Conservation (phyloP, 2,329 filamentous ascomycete species). For the Calcarisporium arbuscula region DNA sequence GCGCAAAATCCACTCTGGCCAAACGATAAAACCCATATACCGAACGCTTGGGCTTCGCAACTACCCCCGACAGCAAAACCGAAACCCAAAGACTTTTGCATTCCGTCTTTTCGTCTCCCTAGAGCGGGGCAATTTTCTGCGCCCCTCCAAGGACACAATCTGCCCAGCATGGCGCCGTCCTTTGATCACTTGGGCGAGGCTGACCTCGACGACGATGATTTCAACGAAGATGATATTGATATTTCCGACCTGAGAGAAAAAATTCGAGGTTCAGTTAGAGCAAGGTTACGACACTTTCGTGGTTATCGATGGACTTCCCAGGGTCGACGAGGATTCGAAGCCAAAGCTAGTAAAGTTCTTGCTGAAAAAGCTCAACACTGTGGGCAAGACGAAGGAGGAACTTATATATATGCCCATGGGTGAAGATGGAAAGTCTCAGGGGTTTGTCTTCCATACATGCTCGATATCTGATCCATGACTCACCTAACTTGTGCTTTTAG, state of each 20-base stretch:
- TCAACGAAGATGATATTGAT: slow-evolving; percentile 90
- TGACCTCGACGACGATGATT: slow-evolving; percentile 77
- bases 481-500: slow-evolving; percentile 36
- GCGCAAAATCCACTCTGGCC: no score
- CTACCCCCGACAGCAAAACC: background rate
- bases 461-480: slow-evolving; percentile 1
- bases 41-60: no score
- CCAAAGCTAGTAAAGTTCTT: slow-evolving; percentile 95
- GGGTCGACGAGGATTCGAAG: slow-evolving; percentile 84
- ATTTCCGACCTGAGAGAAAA: slow-evolving; percentile 89
- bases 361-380: slow-evolving; percentile 82
- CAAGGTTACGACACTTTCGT: slow-evolving; percentile 95
- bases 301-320: slow-evolving; percentile 87
- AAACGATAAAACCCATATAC: no score
- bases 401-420: slow-evolving; percentile 90
- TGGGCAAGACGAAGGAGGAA: slow-evolving; percentile 80
- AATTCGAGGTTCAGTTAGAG: slow-evolving; percentile 93
- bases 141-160: slow-evolving; percentile 23
- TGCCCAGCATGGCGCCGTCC: slow-evolving; percentile 72
- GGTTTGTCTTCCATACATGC: slow-evolving; percentile 46
- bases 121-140: slow-evolving; percentile 30
- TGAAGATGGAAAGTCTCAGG: slow-evolving; percentile 77
- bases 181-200: slow-evolving; percentile 91
- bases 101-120: slow-evolving; percentile 9
- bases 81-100: slow-evolving; percentile 1